Conservation (phyloP, 768 basidiomycete species). For the Hortiboletus campestris region DNA sequence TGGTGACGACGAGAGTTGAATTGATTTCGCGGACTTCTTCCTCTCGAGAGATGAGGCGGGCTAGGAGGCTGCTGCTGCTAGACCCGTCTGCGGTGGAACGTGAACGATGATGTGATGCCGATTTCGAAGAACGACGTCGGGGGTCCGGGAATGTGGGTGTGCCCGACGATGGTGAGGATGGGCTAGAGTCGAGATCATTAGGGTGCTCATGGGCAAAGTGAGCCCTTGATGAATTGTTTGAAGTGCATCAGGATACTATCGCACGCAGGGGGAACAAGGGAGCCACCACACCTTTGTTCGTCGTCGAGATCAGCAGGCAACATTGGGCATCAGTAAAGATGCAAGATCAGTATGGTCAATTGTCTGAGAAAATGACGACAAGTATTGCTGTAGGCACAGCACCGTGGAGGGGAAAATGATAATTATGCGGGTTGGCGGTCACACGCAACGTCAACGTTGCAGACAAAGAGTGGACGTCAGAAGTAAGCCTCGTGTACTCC, state of each 20-base stretch:
- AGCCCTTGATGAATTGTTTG: slow-evolving; percentile 13
- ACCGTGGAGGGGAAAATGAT: slow-evolving; percentile 1
- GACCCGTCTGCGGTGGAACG: slow-evolving; percentile 28
- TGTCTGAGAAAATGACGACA: neutral
- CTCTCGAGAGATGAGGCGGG: slow-evolving; percentile 28
- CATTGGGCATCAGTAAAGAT: slow-evolving; percentile 24
- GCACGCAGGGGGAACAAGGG: neutral
- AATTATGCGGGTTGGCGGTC: neutral
- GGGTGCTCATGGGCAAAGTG: slow-evolving; percentile 29
- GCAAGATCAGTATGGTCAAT: slow-evolving; percentile 1
- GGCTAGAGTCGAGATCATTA: slow-evolving; percentile 29
- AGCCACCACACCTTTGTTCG: slow-evolving; percentile 25
- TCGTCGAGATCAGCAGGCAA: slow-evolving; percentile 28
- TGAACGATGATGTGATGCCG: slow-evolving; percentile 27
- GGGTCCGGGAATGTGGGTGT: slow-evolving; percentile 16
- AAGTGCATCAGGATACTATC: neutral
- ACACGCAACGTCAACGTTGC: slow-evolving; percentile 3
- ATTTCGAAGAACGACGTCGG: slow-evolving; percentile 26
- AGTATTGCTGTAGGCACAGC: neutral
- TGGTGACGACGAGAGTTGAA: slow-evolving; percentile 21
- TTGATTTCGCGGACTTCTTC: slow-evolving; percentile 34
- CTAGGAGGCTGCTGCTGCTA: slow-evolving; percentile 30
- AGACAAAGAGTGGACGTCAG: slow-evolving; percentile 6
- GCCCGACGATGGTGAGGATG: slow-evolving; percentile 27
- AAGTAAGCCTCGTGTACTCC: slow-evolving; percentile 28